phyloP scores from a whole-genome alignment of 805 yeast species.

The Soucietia sequanensis region DNA sequence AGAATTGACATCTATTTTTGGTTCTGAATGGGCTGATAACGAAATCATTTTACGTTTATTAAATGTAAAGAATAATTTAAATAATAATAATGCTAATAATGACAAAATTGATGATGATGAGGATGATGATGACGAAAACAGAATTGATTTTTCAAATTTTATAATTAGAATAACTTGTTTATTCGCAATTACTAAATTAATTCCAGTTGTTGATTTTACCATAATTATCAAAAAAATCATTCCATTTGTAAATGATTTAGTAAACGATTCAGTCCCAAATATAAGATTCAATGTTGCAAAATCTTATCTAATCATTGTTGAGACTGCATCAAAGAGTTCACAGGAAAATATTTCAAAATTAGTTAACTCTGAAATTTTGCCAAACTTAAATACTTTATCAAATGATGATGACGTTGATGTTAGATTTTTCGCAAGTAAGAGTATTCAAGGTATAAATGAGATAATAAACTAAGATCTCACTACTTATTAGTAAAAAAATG shows the following conservation, averaged over 20 bases:
- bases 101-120: slow-evolving; percentile 26
- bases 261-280: slow-evolving; percentile 86
- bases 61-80: slow-evolving; percentile 16
- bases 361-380: slow-evolving; percentile 49
- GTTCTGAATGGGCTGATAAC: slow-evolving; percentile 87
- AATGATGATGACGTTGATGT: slow-evolving; percentile 87
- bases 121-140: slow-evolving; percentile 24
- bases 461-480: no score
- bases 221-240: slow-evolving; percentile 64
- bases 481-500: no score
- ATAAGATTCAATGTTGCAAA: slow-evolving; percentile 95
- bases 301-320: slow-evolving; percentile 62
- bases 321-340: slow-evolving; percentile 39
- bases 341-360: slow-evolving; percentile 23
- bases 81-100: slow-evolving; percentile 12
- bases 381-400: slow-evolving; percentile 62
- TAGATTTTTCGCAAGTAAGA: slow-evolving; percentile 74
- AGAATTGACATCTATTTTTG: slow-evolving; percentile 81
- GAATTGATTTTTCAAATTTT: slow-evolving; percentile 64
- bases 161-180: slow-evolving; percentile 89
- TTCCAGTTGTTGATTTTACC: slow-evolving; percentile 61
- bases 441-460: slow-evolving; percentile 34
- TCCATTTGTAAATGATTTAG: slow-evolving; percentile 74
- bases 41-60: slow-evolving; percentile 80
- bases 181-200: slow-evolving; percentile 79